Conservation (phyloP, 352 stramenopile genomes). For the Phytophthora capsici region DNA sequence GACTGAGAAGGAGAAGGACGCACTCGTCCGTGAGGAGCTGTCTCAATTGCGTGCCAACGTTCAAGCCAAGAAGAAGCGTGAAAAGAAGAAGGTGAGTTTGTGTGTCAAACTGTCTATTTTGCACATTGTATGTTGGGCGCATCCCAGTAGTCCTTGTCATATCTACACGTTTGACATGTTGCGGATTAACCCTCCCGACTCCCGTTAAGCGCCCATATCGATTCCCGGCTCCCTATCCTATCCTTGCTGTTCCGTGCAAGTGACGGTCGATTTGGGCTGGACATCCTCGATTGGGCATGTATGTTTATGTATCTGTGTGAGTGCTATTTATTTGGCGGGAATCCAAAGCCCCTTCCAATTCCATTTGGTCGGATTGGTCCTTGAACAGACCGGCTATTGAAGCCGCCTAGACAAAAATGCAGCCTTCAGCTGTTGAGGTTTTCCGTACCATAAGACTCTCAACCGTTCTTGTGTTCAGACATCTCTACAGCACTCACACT, state of each 20-base stretch:
- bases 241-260: constrained; percentile 53
- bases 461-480: constrained; percentile 94
- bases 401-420: constrained; percentile 82
- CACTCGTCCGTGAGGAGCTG: constrained; percentile 83
- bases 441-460: constrained; percentile 68
- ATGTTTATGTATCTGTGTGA: constrained; percentile 24
- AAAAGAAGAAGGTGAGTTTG: constrained; percentile 88
- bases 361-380: constrained; percentile 85
- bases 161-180: constrained; percentile 81
- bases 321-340: constrained; percentile 49
- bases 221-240: constrained; percentile 61
- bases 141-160: constrained; percentile 92
- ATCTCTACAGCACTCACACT: constrained; percentile 34
- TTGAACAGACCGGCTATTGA: constrained; percentile 95
- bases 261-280: constrained; percentile 78
- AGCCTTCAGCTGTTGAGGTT: constrained; percentile 92
- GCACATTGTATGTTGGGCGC: constrained; percentile 51
- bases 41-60: constrained; percentile 79
- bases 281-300: constrained; percentile 41
- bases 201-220: constrained; percentile 88
- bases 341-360: constrained; percentile 90
- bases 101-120: constrained; percentile 28
- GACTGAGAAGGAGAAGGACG: constrained; percentile 85
- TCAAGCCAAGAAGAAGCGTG: constrained; percentile 88
- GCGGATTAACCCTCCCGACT: constrained; percentile 92